These are phyloP conservation scores for Aeschynomene evenia DNA, from an alignment of 306 rosid genomes.

Conservation along the genomic window DNA sequence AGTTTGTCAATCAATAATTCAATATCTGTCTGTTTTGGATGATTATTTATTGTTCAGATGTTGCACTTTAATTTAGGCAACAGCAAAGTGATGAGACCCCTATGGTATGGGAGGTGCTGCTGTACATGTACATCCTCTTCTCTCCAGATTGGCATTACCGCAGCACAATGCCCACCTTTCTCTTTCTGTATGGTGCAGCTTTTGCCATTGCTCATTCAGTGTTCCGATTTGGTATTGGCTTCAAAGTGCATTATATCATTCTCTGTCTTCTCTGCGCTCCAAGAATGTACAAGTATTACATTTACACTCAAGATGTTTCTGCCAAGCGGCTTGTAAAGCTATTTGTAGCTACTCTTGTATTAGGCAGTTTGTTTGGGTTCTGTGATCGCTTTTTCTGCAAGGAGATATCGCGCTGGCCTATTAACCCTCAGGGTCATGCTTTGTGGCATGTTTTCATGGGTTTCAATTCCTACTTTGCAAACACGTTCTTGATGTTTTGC, in stretches of 20 bases:
- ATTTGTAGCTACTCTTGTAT: slow-evolving; percentile 52
- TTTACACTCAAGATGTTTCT: slow-evolving; percentile 60
- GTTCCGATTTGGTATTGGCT: slow-evolving; percentile 55
- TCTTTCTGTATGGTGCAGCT: slow-evolving; percentile 68
- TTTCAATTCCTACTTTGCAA: slow-evolving; percentile 73
- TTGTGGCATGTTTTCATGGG: slow-evolving; percentile 88
- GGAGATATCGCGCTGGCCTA: slow-evolving; percentile 59
- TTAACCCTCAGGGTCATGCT: slow-evolving; percentile 90
- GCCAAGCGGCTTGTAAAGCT: slow-evolving; percentile 73
- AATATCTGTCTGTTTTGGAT: slow-evolving; percentile 32
- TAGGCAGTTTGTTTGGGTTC: slow-evolving; percentile 70
- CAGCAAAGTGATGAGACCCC: slow-evolving; percentile 92
- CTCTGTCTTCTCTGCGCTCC: slow-evolving; percentile 79
- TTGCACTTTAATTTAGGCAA: slow-evolving; percentile 57
- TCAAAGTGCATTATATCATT: slow-evolving; percentile 68
- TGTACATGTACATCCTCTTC: slow-evolving; percentile 80
- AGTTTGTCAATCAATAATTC: slow-evolving; percentile 15
- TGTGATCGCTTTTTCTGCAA: slow-evolving; percentile 62
- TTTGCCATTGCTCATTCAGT: slow-evolving; percentile 68
- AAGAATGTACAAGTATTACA: slow-evolving; percentile 84
- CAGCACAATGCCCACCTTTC: slow-evolving; percentile 85
- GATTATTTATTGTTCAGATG: slow-evolving; percentile 37
- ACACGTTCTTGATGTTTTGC: slow-evolving; percentile 88
- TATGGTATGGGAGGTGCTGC: slow-evolving; percentile 93
- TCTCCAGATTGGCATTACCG: slow-evolving; percentile 95